Evolutionary conservation across 2,329 filamentous ascomycete genomes (phyloP).

Genomic region (Fusarium staphyleae): DNA sequence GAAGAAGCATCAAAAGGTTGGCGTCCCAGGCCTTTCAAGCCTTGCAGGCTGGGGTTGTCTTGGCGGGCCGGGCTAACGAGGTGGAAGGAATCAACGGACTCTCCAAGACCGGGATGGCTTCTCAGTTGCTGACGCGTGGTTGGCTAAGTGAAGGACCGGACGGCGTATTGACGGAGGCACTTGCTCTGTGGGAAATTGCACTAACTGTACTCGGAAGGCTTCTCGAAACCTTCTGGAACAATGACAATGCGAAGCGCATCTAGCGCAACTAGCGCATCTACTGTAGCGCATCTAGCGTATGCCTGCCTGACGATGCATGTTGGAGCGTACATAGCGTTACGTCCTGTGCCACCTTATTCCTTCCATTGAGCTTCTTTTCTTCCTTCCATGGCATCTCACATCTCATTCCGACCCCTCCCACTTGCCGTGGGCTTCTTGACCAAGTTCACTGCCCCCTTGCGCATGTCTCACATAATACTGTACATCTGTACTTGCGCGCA

Average conservation of each 20-base stretch:
- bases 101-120: not conserved
- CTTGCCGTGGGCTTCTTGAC: constrained; percentile 3
- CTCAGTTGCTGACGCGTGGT: constrained; percentile 31
- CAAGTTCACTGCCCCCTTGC: constrained; percentile 1
- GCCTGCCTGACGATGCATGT: constrained; percentile 25
- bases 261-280: constrained; percentile 33
- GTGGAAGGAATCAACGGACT: too few relatives aligned
- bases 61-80: constrained; percentile 12
- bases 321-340: constrained; percentile 35
- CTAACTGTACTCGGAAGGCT: constrained; percentile 46
- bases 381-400: constrained; percentile 14
- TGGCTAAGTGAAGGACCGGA: constrained; percentile 38
- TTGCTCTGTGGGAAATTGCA: constrained; percentile 39
- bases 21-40: constrained; percentile 12
- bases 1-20: constrained; percentile 12
- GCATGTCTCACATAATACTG: constrained; percentile 17
- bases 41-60: constrained; percentile 2
- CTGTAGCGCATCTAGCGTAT: constrained; percentile 30
- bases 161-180: constrained; percentile 34
- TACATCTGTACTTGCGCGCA: constrained; percentile 6
- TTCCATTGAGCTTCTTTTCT: constrained; percentile 34
- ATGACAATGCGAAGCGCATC: constrained; percentile 28
- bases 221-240: constrained; percentile 48
- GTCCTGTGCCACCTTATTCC: constrained; percentile 19
- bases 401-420: constrained; percentile 30